These are phyloP conservation scores for Vaucheria bursata DNA, from an alignment of 352 stramenopile species.

Conservation along the genomic window DNA sequence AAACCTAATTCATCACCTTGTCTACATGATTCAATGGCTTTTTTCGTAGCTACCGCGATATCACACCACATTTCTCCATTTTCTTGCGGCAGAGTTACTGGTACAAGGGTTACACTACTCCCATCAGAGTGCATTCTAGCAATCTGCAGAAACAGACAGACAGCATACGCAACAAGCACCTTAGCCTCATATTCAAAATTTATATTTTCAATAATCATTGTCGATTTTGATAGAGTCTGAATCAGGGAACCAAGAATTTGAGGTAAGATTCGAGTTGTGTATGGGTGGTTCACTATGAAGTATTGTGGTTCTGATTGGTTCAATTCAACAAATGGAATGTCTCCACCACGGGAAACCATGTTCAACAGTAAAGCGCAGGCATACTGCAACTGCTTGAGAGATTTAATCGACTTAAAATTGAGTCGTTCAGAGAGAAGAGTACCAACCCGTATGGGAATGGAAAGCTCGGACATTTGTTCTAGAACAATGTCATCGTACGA, in stretches of 20 bases:
- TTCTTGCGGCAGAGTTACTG: no score
- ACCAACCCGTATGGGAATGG: constrained; percentile 14
- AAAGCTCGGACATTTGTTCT: constrained; percentile 22
- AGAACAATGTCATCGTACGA: constrained; percentile 37
- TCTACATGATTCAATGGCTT: no score
- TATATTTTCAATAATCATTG: not conserved
- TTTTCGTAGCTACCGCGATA: no score
- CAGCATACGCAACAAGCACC: not conserved
- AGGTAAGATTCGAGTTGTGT: not conserved
- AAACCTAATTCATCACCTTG: no score
- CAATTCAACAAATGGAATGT: not conserved
- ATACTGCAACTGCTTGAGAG: not conserved
- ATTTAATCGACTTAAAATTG: no score
- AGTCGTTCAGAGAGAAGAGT: constrained; percentile 6
- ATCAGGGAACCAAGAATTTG: not conserved
- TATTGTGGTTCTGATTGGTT: not conserved
- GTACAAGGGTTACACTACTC: no score
- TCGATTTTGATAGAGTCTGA: not conserved
- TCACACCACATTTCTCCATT: no score
- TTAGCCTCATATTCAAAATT: not conserved
- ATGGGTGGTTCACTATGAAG: not conserved
- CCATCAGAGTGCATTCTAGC: not conserved
- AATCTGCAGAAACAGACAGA: not conserved
- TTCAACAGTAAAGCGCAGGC: not conserved
- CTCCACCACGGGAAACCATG: not conserved